These are phyloP conservation scores for Takashimella tepidaria DNA, from an alignment of 1,284 basidiomycete species.

Conservation along the genomic window DNA sequence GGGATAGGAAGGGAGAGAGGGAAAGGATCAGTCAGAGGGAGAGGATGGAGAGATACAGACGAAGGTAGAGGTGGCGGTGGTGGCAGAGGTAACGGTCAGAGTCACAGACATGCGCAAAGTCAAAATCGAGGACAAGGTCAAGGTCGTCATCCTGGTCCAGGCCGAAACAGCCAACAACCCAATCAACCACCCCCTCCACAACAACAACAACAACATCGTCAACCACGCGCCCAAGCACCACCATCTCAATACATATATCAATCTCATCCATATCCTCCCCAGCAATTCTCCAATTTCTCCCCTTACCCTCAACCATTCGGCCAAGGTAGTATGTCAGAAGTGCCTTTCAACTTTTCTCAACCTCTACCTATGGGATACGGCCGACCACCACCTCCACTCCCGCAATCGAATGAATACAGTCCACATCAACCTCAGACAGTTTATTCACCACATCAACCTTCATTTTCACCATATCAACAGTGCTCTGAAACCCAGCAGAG, in stretches of 20 bases:
- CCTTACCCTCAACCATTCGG: neutral
- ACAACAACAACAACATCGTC: conserved; percentile 5
- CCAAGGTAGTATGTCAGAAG: too few species aligned
- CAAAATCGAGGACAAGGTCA: conserved; percentile 6
- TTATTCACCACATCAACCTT: neutral
- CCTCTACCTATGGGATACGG: neutral
- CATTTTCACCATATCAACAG: too few species aligned
- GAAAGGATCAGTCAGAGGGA: conserved; percentile 9
- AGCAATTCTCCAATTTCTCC: neutral
- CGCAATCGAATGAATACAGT: neutral
- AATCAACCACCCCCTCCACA: conserved; percentile 2
- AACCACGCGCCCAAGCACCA: neutral
- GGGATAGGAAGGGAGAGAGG: conserved; percentile 3
- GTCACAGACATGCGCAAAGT: conserved; percentile 4
- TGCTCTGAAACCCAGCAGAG: too few species aligned
- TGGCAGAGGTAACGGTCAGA: conserved; percentile 24
- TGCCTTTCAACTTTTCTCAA: neutral
- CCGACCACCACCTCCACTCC: neutral
- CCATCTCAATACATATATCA: neutral
- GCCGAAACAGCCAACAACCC: conserved; percentile 4
- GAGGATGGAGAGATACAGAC: too few species aligned
- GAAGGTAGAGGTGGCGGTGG: conserved; percentile 19
- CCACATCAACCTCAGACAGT: neutral
- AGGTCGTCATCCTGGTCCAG: conserved; percentile 8
- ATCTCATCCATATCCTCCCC: neutral